A percentile compares a stretch with the other conserved stretches of the same genome.
phyloP scores from a whole-genome alignment of 2,329 filamentous ascomycete species.

The Epichloe coenophiala region DNA sequence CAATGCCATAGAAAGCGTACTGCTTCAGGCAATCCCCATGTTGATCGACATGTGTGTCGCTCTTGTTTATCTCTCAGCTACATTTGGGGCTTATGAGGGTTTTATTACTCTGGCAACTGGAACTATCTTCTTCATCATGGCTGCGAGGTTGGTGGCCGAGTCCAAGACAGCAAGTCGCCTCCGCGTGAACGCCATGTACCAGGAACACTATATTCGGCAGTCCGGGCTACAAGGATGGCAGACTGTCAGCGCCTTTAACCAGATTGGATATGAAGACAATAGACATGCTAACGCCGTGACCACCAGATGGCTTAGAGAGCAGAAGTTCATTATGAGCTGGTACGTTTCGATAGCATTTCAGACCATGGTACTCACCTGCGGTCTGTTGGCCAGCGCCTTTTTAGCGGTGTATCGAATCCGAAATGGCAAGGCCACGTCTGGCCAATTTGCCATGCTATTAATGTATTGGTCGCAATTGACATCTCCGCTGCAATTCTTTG shows the following conservation, averaged over 20 bases:
- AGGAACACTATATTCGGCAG: conserved; percentile 41
- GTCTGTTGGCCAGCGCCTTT: conserved; percentile 51
- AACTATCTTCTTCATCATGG: conserved; percentile 40
- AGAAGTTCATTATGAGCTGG: conserved; percentile 28
- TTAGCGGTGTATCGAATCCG: conserved; percentile 53
- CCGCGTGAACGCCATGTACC: conserved; percentile 38
- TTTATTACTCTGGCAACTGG: conserved; percentile 47
- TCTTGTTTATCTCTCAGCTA: conserved; percentile 44
- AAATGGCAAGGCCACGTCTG: conserved; percentile 43
- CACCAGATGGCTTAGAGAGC: conserved; percentile 24
- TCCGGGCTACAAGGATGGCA: conserved; percentile 46
- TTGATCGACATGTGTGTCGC: conserved; percentile 46
- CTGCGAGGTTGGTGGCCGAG: conserved; percentile 35
- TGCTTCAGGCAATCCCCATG: conserved; percentile 46
- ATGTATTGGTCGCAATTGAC: conserved; percentile 66
- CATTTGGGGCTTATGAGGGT: conserved; percentile 47
- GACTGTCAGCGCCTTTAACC: conserved; percentile 46
- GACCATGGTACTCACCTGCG: conserved; percentile 52
- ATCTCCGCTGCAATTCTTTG: conserved; percentile 57
- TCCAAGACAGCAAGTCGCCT: conserved; percentile 36
- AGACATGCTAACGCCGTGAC: conserved; percentile 38
- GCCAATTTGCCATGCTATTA: conserved; percentile 56
- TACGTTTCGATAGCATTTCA: conserved; percentile 41
- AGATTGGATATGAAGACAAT: conserved; percentile 41
- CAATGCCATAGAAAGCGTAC: conserved; percentile 42